Evolutionary conservation across 2,329 filamentous ascomycete species (phyloP), one percentile per base, ranked within the genome.

Genomic region (Huntiella bhutanensis): DNA sequence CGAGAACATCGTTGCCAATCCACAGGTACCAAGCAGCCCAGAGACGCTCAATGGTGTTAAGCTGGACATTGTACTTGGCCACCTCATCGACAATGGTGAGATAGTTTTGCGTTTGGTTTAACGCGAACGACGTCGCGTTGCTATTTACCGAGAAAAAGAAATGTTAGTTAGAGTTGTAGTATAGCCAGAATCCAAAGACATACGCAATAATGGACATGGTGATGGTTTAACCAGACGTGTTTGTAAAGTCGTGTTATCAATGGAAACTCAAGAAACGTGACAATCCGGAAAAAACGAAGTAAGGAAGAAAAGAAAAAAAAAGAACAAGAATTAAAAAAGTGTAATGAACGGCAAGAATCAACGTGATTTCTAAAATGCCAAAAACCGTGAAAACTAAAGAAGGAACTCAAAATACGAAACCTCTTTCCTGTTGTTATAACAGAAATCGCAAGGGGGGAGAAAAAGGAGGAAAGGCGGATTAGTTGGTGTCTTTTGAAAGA

Each of bases 21-120:
- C 79, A 98, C 12, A 88, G 75, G 62, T 98, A 98, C 88, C 86
- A 96, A 36, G 86, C 78, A 43, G 83, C 81, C 91, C 91, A 98
- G 54, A 94, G 70, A 59, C 80, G 79, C 71, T 98, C 91, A 57
- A 78, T 67, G 53, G 84, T 70, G 64, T 85, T 95, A 58, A 98
- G 77, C 54, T 86, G 75, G 49, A 92, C 73, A 73, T 94, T 91
- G 70, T 75, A 71, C 59, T 77, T 76, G 57, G 71, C 67, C 16
- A 80, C 68, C 59, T 78, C 73, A 52, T 77, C 71, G 56, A 75
- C 69, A 52, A 79, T 71, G 54, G 62, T 65, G 36, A 73, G 62
- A 58, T 75, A 75, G 54, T 66, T 64, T 41, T 49, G 44, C 51
- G 65, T 64, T 53, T 67, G 62, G 61, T 66, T 69, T 47, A 70